These are phyloP conservation scores for Nothophoma quercina DNA, from an alignment of 2,329 filamentous ascomycete genomes.

Conservation along the genomic window DNA sequence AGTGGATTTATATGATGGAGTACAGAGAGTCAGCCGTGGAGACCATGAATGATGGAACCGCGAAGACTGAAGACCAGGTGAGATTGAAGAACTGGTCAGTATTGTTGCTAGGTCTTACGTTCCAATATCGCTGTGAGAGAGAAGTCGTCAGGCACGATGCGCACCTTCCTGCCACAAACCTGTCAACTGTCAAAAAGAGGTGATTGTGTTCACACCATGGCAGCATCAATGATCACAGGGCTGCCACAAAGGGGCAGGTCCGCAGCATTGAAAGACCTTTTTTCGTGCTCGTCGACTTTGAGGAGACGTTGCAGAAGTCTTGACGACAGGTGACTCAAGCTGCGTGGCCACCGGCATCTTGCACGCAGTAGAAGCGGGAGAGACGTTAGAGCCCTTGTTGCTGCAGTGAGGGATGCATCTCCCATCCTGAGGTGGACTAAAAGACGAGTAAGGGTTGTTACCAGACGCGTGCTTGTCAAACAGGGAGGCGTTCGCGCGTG, in stretches of 20 bases:
- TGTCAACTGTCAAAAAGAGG: slow-evolving; percentile 33
- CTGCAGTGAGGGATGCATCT: slow-evolving; percentile 10
- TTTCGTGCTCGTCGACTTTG: not conserved
- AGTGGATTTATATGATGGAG: not conserved
- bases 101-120: not conserved
- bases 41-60: not conserved
- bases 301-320: not conserved
- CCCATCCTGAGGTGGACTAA: not conserved
- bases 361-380: slow-evolving; percentile 1
- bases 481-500: not conserved
- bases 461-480: not conserved
- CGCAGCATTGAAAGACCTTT: not conserved
- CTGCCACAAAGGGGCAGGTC: slow-evolving; percentile 3
- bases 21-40: not conserved
- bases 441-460: slow-evolving; percentile 8
- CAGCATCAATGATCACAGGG: slow-evolving; percentile 6
- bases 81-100: slow-evolving; percentile 14
- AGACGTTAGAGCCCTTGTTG: slow-evolving; percentile 13
- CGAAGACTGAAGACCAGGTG: slow-evolving; percentile 10
- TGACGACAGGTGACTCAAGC: slow-evolving; percentile 7
- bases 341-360: slow-evolving; percentile 12
- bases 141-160: slow-evolving; percentile 8
- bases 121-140: slow-evolving; percentile 1
- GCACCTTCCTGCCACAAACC: slow-evolving; percentile 20
- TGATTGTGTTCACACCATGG: slow-evolving; percentile 21